Evolutionary conservation across 306 rosid species (phyloP).

Genomic region (Comarum palustre): DNA sequence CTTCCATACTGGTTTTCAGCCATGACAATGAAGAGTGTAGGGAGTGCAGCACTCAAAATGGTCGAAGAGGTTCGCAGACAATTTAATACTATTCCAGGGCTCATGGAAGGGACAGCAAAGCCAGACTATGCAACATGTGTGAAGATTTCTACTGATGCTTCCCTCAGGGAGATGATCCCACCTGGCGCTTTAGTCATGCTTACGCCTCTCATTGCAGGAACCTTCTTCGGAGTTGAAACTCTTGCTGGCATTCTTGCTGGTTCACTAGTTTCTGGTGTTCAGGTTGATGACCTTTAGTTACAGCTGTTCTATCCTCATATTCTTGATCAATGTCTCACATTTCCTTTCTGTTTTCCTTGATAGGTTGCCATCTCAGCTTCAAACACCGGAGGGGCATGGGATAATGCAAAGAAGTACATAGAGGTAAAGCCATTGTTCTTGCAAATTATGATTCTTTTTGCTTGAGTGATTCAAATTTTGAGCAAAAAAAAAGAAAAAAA

Average conservation of each 20-base stretch:
- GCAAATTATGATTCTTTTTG: background rate
- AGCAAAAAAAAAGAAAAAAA: no score
- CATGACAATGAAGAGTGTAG: constrained; percentile 74
- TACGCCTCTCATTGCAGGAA: constrained; percentile 65
- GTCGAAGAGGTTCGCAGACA: constrained; percentile 68
- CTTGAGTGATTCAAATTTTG: background rate
- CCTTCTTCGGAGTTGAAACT: constrained; percentile 66
- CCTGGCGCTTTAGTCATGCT: constrained; percentile 68
- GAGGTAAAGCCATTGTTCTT: constrained; percentile 39
- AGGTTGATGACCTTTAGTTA: constrained; percentile 32
- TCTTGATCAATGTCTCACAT: background rate
- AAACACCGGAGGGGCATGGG: constrained; percentile 74
- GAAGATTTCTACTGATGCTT: constrained; percentile 66
- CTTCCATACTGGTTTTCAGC: constrained; percentile 77
- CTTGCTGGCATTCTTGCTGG: constrained; percentile 73
- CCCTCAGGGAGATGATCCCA: constrained; percentile 68
- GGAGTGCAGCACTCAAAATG: constrained; percentile 75
- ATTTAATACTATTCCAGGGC: constrained; percentile 52
- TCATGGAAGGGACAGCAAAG: constrained; percentile 57
- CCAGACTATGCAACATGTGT: constrained; percentile 72
- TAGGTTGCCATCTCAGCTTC: constrained; percentile 68
- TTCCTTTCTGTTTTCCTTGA: background rate
- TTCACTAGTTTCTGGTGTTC: constrained; percentile 73
- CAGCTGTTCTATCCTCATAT: background rate
- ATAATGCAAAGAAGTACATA: constrained; percentile 63